Evolutionary conservation across 768 basidiomycete species (phyloP), one percentile per base, ranked within the genome.

Genomic region (Paxillus involutus): DNA sequence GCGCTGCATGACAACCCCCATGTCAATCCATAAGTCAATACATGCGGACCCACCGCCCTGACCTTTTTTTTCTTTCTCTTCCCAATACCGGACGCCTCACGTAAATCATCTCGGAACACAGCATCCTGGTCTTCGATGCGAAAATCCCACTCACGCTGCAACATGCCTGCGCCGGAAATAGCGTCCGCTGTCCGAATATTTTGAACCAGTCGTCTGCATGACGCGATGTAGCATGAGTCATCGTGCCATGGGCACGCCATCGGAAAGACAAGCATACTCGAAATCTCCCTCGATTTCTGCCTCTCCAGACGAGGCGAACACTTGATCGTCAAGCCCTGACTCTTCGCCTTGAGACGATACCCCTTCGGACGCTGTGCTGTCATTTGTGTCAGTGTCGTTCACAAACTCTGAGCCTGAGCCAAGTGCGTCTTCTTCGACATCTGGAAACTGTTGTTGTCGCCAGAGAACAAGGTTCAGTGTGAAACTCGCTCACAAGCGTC

Each of bases 141-240:
- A 36, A 89, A 80, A 56, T 91, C 86, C 88, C 91, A 94, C 53
- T 86, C 83, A 52, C 81, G 80, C 36, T 80, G 75, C 21, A 90
- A 70, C 37, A 82, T 68, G 0, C 77, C 79, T 3, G 77, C 57
- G 16, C 65, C 68, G 2, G 77, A 72, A 6, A 72, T 66, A 14
- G 74, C 77, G 49, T 84, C 79, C 32, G 77, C 75, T 1, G 77
- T 68, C 30, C 85, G 79, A 51, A 91, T 88, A 44, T 80, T 81
- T 55, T 82, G 76, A 4, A 90, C 81, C 24, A 92, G 79, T 32
- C 85, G 87, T 55, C 89, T 90, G 58, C 32, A 44, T 8, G 44
- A 49, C 30, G 10, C 11, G 26, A 35, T 33, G 16, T 46, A 46
- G 52, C 4, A 29, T 21, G 30, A 4, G 24, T 16, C 3, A 13